Evolutionary conservation across 2,329 filamentous ascomycete genomes (phyloP), one percentile per base, ranked within the genome.

Genomic region (Plenodomus tracheiphilus): DNA sequence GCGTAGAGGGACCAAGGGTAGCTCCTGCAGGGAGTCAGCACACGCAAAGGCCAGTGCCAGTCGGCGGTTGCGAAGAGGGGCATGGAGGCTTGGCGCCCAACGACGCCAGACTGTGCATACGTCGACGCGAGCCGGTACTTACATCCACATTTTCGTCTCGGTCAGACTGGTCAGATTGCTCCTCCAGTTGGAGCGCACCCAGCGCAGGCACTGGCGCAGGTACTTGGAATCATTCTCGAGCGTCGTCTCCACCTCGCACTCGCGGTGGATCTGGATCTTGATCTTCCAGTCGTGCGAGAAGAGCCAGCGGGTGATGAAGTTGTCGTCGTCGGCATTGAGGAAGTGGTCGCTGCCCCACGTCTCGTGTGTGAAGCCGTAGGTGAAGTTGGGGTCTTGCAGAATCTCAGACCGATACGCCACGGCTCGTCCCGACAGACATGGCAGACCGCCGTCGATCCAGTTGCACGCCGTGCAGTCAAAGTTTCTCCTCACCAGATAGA

Each of bases 381-480:
- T 85, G 73, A 97, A 97, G 43, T 88, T 85, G 51, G 88, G 85
- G 69, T 92, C 90, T 63, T 90, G 86, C 20, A 97, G 79, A 56
- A 97, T 97, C 67, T 88, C 85, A 9, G 90, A 91, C 40, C 91
- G 87, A 75, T 97, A 97, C 38, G 91, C 92, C 44, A 93, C 92
- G 15, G 92, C 97, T 37, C 93, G 87, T 49, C 93, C 93, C 39
- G 93, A 97, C 79, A 97, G 90, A 77, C 93, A 97, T 10, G 93
- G 95, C n/a, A 95, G 88, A 35, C 93, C 93, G 50, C 93, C 93
- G 69, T 97, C 93, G 43, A 97, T 88, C 75, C 93, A 89, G 71
- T 95, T 93, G 46, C 92, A 97, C 25, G 93, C 92, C 40, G 92
- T 95, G 69, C 95, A 96, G 74, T 97, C 93, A 70, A 97, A 97